phyloP scores from a whole-genome alignment of 2,329 filamentous ascomycete species.

The Ceratocystis eucalypticola region DNA sequence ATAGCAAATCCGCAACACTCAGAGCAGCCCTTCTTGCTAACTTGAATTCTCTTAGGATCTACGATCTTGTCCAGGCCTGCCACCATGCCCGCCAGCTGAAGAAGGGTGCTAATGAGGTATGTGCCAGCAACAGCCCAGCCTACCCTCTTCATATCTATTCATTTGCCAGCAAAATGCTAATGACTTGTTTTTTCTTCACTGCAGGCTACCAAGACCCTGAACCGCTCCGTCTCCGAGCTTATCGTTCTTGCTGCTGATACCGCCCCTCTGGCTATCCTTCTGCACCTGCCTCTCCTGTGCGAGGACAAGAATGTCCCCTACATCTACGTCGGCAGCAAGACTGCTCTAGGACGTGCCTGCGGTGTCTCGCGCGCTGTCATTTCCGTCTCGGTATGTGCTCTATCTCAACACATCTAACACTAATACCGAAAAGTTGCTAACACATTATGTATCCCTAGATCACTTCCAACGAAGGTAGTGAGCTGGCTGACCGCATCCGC shows the following conservation, averaged over 20 bases:
- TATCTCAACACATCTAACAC: not conserved
- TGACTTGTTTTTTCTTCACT: not conserved
- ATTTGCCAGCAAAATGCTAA: constrained; percentile 12
- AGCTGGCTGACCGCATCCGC: constrained; percentile 77
- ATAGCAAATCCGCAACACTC: no score
- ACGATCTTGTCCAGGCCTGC: constrained; percentile 67
- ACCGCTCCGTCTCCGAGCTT: constrained; percentile 80
- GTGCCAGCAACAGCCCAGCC: not conserved
- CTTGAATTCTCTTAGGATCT: constrained; percentile 33
- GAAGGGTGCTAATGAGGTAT: constrained; percentile 70
- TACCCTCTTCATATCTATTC: not conserved
- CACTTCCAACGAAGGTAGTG: constrained; percentile 81
- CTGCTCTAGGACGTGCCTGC: constrained; percentile 74
- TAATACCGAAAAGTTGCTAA: not conserved
- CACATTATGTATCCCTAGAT: constrained; percentile 33
- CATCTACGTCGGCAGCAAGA: constrained; percentile 63
- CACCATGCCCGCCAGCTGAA: constrained; percentile 62
- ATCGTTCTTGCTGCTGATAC: constrained; percentile 85
- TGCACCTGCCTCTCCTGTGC: constrained; percentile 77
- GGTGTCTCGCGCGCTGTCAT: constrained; percentile 85
- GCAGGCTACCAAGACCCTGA: constrained; percentile 66
- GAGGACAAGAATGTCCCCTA: constrained; percentile 61
- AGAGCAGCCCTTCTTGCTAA: not conserved
- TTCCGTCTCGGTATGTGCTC: constrained; percentile 40
- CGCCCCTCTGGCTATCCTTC: constrained; percentile 69